A percentile compares a stretch with the other conserved stretches of the same genome.
Evolutionary conservation across 805 yeast species (phyloP).

Genomic region (Pichia occidentalis): DNA sequence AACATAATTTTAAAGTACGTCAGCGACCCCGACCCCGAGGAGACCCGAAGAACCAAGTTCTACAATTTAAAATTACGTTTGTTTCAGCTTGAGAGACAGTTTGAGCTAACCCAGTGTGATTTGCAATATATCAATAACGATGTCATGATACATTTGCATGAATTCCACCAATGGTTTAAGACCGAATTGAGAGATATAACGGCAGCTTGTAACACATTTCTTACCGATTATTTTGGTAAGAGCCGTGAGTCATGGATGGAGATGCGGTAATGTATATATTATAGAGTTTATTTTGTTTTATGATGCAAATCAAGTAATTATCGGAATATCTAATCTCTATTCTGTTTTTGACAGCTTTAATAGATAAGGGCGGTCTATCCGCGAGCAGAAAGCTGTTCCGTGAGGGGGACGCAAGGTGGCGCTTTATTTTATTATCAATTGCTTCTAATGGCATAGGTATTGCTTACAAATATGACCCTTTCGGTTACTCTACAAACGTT

Average conservation of each 20-base stretch:
- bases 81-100: constrained; percentile 29
- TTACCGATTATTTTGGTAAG: constrained; percentile 4
- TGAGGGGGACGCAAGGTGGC: too few relatives aligned
- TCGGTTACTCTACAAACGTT: too few relatives aligned
- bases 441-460: too few relatives aligned
- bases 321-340: too few relatives aligned
- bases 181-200: constrained; percentile 19
- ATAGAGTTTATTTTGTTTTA: too few relatives aligned
- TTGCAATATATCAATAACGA: constrained; percentile 20
- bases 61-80: constrained; percentile 27
- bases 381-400: too few relatives aligned
- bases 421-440: too few relatives aligned
- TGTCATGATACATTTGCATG: constrained; percentile 22
- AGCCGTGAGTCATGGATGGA: constrained; percentile 12
- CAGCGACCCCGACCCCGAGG: constrained; percentile 31
- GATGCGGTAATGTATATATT: too few relatives aligned
- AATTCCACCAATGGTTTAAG: constrained; percentile 31
- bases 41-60: constrained; percentile 27
- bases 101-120: constrained; percentile 23
- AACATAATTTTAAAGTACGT: constrained; percentile 28
- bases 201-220: constrained; percentile 12
- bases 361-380: too few relatives aligned
- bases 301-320: too few relatives aligned
- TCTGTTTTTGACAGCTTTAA: too few relatives aligned
- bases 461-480: too few relatives aligned